Base-by-base conservation (phyloP, 345 rosid genomes). In the Citrus reticulata region DNA sequence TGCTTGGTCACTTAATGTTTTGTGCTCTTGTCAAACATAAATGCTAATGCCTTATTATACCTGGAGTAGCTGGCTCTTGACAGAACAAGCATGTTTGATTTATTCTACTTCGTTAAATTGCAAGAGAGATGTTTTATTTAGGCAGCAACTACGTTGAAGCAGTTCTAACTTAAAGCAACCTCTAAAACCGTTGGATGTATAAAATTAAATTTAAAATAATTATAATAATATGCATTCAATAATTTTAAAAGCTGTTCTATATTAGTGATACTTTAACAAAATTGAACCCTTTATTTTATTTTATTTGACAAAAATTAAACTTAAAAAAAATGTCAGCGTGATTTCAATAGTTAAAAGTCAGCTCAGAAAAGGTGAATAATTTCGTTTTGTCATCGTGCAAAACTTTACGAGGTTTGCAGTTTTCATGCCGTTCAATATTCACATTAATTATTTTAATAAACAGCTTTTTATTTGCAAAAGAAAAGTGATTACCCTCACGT, bases 101-200 rank as follows among this genome's bases (percentile, higher is more conserved):
- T 7, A 34, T 37, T 1, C 1, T 1, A 2, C 14, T 39, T 0
- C 10, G 55, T n/a, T 24, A n/a, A 40, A 68, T 24, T 24, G 57
- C 2, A 68, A 40, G 32, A n/a, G 13, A 40, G 24, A n/a, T 24
- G 32, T 5, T 39, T 24, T 40, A 66, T 34, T 34, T 34, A 34
- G 0, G 1, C 0, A 34, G 6, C 37, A 0, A 0, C 6, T 34
- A 34, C 6, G 7, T 34, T 34, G 37, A 0, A 34, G 0, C 7
- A 34, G 7, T 5, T 34, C 6, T 1, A 34, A 34, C 6, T 34
- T 34, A 34, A 0, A 34, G 0, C 37, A 34, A 0, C 35, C 6
- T 34, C 35, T 4, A 4, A 0, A 34, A 34, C 0, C 0, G 5
- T 4, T 34, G 4, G 0, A 34, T 34, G 35, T 34, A 34, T 34